Conservation (phyloP, 2,329 filamentous ascomycete genomes). For the Sarocladium brachiariae region DNA sequence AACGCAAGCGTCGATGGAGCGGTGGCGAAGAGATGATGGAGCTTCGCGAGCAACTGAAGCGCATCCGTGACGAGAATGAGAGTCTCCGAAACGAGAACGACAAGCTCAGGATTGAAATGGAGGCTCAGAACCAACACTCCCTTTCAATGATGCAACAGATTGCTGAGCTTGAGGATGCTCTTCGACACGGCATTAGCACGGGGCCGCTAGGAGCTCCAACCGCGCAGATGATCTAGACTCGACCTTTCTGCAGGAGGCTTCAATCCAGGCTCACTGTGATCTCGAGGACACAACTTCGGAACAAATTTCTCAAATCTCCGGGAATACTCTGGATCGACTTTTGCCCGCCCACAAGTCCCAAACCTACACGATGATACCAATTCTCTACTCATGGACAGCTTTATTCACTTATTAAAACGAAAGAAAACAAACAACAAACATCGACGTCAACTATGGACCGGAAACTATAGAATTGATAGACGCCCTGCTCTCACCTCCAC, state of each 20-base stretch:
- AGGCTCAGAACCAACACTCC: slow-evolving; percentile 40
- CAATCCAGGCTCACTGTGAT: no score
- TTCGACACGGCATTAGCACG: slow-evolving; percentile 28
- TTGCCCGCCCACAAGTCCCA: not conserved
- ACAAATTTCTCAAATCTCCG: no score
- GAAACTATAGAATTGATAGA: slow-evolving; percentile 6
- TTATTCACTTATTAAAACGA: not conserved
- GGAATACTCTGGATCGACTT: not conserved
- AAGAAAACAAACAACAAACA: not conserved
- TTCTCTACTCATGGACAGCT: not conserved
- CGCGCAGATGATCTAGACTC: slow-evolving; percentile 31
- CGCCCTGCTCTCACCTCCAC: slow-evolving; percentile 1
- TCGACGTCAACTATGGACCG: not conserved
- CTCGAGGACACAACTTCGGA: no score
- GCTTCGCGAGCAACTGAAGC: slow-evolving; percentile 59
- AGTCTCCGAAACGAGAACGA: slow-evolving; percentile 56
- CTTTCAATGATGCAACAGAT: slow-evolving; percentile 43
- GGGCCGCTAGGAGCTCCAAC: slow-evolving; percentile 29
- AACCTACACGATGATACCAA: no score
- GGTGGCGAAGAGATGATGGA: slow-evolving; percentile 42
- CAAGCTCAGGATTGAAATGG: slow-evolving; percentile 45
- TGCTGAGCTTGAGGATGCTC: slow-evolving; percentile 35
- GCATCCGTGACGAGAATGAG: slow-evolving; percentile 58
- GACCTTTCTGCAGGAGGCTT: no score
- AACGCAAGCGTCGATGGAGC: slow-evolving; percentile 38